Evolutionary conservation across 2,329 filamentous ascomycete species (phyloP).

Genomic region (Exophiala aquamarina): DNA sequence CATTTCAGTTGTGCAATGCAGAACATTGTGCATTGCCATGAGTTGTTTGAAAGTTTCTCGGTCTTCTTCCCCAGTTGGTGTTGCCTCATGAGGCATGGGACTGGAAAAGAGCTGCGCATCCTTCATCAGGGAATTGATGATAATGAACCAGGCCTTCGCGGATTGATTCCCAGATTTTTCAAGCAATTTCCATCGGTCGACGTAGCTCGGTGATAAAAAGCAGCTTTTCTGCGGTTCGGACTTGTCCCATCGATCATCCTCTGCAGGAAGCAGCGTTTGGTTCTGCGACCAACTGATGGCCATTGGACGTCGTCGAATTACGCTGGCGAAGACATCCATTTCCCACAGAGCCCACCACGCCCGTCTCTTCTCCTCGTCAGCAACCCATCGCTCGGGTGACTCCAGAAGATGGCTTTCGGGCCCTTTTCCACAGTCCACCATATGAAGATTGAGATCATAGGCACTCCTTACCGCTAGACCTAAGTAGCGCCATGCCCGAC

Average conservation of each 20-base stretch:
- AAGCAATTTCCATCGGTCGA: conserved; percentile 34
- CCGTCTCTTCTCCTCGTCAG: conserved; percentile 37
- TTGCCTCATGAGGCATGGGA: conserved; percentile 25
- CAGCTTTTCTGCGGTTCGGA: conserved; percentile 24
- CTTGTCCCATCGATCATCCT: conserved; percentile 36
- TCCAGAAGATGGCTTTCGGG: background rate
- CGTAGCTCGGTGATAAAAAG: conserved; percentile 33
- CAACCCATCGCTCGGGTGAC: conserved; percentile 20
- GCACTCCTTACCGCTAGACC: conserved; percentile 31
- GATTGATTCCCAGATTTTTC: conserved; percentile 33
- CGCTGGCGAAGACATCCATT: conserved; percentile 42
- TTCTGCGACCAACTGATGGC: conserved; percentile 37
- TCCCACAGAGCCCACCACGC: conserved; percentile 45
- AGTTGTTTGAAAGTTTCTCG: conserved; percentile 27
- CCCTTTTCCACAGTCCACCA: conserved; percentile 18
- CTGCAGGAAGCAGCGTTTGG: conserved; percentile 36
- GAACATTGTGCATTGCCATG: conserved; percentile 23
- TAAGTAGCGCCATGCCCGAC: conserved; percentile 36
- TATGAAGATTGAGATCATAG: conserved; percentile 37
- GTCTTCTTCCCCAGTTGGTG: background rate
- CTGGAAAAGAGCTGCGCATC: conserved; percentile 36
- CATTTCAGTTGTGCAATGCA: conserved; percentile 27
- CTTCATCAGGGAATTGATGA: conserved; percentile 40
- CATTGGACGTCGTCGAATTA: conserved; percentile 37
- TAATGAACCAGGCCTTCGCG: conserved; percentile 39